phyloP scores from a whole-genome alignment of 176 grass and related monocot genomes.

The Leersia perrieri region DNA sequence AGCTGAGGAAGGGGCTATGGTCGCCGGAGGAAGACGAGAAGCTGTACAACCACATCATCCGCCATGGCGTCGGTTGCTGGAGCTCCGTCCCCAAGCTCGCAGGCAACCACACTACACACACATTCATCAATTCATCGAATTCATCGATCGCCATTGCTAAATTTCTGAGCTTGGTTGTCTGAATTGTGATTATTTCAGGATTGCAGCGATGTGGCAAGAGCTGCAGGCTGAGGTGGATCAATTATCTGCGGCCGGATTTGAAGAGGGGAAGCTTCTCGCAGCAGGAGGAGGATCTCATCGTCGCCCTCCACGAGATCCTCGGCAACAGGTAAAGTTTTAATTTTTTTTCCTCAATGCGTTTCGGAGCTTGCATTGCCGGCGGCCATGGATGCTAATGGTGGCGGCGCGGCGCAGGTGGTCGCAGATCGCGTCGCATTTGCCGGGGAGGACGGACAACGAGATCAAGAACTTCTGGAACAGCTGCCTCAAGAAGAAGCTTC shows the following conservation, averaged over 20 bases:
- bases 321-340: constrained; percentile 60
- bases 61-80: constrained; percentile 76
- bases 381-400: neutral
- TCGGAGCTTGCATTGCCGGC: neutral
- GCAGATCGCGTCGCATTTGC: constrained; percentile 74
- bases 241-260: constrained; percentile 76
- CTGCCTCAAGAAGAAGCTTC: constrained; percentile 87
- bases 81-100: constrained; percentile 77
- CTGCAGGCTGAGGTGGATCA: constrained; percentile 82
- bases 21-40: constrained; percentile 89
- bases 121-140: neutral
- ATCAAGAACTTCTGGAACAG: constrained; percentile 98
- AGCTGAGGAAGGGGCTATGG: constrained; percentile 85
- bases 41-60: constrained; percentile 88
- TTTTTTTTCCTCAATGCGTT: neutral
- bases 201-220: constrained; percentile 88
- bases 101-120: constrained; percentile 47
- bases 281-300: constrained; percentile 75
- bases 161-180: neutral
- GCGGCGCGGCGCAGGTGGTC: constrained; percentile 95
- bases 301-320: constrained; percentile 60
- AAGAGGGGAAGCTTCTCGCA: constrained; percentile 82
- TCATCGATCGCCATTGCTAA: neutral
- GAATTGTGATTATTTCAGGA: constrained; percentile 19
- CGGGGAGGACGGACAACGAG: constrained; percentile 85